Conservation (phyloP, 305 asterid species). For the Lippia alba region DNA sequence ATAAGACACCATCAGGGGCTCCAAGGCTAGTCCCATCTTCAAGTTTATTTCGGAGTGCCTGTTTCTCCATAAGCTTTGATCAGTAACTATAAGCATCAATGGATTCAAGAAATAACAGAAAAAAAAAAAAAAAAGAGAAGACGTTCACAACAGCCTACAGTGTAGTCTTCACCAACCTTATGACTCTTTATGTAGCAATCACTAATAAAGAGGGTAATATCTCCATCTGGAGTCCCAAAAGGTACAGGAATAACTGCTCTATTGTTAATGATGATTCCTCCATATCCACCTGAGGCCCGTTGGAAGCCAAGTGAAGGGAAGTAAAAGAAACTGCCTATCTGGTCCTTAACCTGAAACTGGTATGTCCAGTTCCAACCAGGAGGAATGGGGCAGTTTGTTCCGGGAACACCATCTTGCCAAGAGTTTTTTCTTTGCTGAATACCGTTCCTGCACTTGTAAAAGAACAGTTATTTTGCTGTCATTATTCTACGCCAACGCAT, state of each 20-base stretch:
- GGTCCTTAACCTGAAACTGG: slow-evolving; percentile 94
- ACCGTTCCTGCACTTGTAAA: slow-evolving; percentile 77
- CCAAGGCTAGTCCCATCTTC: slow-evolving; percentile 72
- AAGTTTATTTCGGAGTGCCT: slow-evolving; percentile 73
- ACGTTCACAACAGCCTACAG: slow-evolving; percentile 10
- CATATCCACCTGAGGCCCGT: slow-evolving; percentile 90
- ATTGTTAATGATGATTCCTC: slow-evolving; percentile 84
- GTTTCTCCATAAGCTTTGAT: slow-evolving; percentile 42
- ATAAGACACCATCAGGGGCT: slow-evolving; percentile 77
- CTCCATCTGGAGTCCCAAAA: slow-evolving; percentile 78
- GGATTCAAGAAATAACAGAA: slow-evolving; percentile 22
- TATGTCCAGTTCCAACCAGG: slow-evolving; percentile 98
- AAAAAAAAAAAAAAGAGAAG: not conserved
- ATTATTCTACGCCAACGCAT: not conserved
- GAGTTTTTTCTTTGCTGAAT: slow-evolving; percentile 85
- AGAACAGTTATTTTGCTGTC: slow-evolving; percentile 38
- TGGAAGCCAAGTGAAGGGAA: slow-evolving; percentile 83
- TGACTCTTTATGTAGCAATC: slow-evolving; percentile 90
- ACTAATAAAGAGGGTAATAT: slow-evolving; percentile 73
- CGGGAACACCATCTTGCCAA: slow-evolving; percentile 91
- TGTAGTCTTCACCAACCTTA: slow-evolving; percentile 57
- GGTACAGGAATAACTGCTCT: slow-evolving; percentile 85
- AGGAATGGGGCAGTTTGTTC: slow-evolving; percentile 92
- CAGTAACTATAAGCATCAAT: slow-evolving; percentile 35
- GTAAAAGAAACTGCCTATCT: slow-evolving; percentile 94